Base-by-base conservation (phyloP, 306 rosid genomes). In the Senna tora region DNA sequence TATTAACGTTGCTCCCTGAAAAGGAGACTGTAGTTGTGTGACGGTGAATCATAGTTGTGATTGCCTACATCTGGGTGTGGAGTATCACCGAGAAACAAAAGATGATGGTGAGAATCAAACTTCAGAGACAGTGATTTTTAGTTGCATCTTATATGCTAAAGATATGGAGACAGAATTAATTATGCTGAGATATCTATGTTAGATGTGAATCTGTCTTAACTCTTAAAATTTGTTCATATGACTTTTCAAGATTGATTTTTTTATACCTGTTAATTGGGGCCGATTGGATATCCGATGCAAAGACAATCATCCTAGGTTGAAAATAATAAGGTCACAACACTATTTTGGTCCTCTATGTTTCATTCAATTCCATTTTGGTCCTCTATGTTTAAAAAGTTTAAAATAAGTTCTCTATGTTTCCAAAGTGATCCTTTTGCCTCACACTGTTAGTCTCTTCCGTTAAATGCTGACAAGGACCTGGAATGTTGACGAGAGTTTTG, bases 21-120 rank as follows among this genome's bases (percentile, higher is more conserved):
- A 57, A 13, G 39, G 38, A 45, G 43, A 51, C 15, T 2, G 28
- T 38, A 30, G 4, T 63, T 30, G 25, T 67, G 33, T 17, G 34
- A 20, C 33, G 70, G 76, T 71, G 71, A 80, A 69, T 46, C 66
- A 55, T 34, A 75, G n/a, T 70, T 65, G 66, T 65, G 46, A 19
- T 16, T 39, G 19, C 5, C 53, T 46, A 5, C 9, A 47, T n/a
- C 20, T 47, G 19, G 20, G 53, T n/a, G 53, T 47, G 53, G 20
- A 47, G 9, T 45, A 14, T 45, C 6, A 10, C 46, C 46, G 0
- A 10, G 7, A 8, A 41, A 41, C 13, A 41, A 41, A 41, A 7
- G 13, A 6, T 41, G 46, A 41, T 3, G 58, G 20, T 7, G 11
- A 47, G 53, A 47, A 47, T 15, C 53, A n/a, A 15, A 47, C 53